Evolutionary conservation across 75 land plant genomes (phyloP).

Genomic region (Cunninghamia lanceolata): DNA sequence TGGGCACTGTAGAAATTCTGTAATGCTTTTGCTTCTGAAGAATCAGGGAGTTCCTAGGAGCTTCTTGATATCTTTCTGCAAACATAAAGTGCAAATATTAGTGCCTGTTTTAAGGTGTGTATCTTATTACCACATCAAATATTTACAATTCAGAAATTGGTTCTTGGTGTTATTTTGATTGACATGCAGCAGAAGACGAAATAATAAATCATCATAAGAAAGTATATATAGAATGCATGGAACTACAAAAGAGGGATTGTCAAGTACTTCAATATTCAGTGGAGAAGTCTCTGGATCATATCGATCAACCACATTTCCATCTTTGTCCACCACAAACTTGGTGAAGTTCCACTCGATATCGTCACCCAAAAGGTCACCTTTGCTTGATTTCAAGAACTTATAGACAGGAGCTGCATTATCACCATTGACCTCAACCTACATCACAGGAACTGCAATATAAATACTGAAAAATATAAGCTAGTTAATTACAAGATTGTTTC

Average conservation of each 20-base stretch:
- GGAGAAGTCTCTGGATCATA: slow-evolving; percentile 75
- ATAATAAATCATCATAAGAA: neutral
- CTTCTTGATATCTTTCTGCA: slow-evolving; percentile 50
- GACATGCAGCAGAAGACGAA: neutral
- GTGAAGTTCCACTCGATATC: slow-evolving; percentile 89
- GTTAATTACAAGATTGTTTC: neutral
- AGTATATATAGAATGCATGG: neutral
- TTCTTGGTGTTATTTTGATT: neutral
- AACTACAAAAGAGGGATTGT: neutral
- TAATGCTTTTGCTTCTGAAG: neutral
- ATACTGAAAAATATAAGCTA: neutral
- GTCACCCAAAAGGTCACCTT: slow-evolving; percentile 64
- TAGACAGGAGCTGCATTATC: slow-evolving; percentile 50
- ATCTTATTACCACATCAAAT: neutral
- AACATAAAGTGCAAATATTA: neutral
- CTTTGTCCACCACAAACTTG: slow-evolving; percentile 71
- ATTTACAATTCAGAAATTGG: neutral
- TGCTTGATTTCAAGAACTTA: slow-evolving; percentile 52
- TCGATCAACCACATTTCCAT: slow-evolving; percentile 72
- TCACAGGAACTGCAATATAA: neutral
- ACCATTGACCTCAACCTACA: slow-evolving; percentile 64
- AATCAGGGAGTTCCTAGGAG: slow-evolving; percentile 24
- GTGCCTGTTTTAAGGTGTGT: neutral
- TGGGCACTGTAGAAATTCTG: neutral
- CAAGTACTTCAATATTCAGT: slow-evolving; percentile 61